Evolutionary conservation across 805 yeast genomes (phyloP), one percentile per base, ranked within the genome.

Genomic region (Yamadazyma phyllophila): DNA sequence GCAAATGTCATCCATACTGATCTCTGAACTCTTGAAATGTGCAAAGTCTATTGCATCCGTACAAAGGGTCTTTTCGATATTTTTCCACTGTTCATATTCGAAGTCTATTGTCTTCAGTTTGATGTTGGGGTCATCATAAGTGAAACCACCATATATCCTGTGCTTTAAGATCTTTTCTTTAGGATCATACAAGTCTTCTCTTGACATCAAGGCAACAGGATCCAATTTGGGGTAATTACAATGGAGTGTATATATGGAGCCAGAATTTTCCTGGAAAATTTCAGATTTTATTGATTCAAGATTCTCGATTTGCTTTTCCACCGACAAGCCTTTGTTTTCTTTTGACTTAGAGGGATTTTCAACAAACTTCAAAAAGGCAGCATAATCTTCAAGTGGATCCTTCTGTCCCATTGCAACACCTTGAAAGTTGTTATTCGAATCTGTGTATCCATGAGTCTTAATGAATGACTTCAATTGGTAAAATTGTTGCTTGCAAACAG

Each of bases 401-500:
- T 59, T 62, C 46, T 66, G 71, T 6, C 61, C 67, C 67, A 66
- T 64, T 0, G 69, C 70, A 4, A 66, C 70, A 3, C 73, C 73
- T 37, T 62, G 60, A 48, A 60, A 68, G 7, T 54, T 41, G 6
- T 50, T 54, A 36, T 48, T 43, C n/a, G 54, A 53, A 30, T 57
- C 62, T 24, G 50, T 13, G 43, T 67, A 65, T 1, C 73, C 73
- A 35, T 57, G 47, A 0, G 73, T 66, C 39, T 52, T 51, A 12
- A 69, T 65, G 39, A 51, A 62, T 38, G 75, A 71, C 47, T 74
- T 71, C 7, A 77, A 72, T 46, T 66, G 72, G 46, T 70, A 67
- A 53, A 65, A 70, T 10, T 61, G 56, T 48, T 69, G 67, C 12
- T 59, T 56, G 46, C 65, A 56, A 12, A 65, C 66, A 27, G 52